Conservation (phyloP, 495 filamentous ascomycete species). For the Penicillium soppii region DNA sequence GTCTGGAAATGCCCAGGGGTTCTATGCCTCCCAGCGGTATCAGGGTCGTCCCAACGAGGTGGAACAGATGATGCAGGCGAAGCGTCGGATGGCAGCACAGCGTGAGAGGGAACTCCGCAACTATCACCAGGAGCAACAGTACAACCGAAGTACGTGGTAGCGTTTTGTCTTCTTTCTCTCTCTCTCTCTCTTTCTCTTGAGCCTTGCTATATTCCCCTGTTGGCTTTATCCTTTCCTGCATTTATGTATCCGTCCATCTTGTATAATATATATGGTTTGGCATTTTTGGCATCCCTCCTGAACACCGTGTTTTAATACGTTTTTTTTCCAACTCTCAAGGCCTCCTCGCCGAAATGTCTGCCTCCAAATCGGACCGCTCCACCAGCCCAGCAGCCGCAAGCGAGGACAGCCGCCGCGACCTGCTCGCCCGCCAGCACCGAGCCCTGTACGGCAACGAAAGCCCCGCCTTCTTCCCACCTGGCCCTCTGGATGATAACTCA, state of each 20-base stretch:
- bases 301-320: constrained; percentile 50
- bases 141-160: constrained; percentile 89
- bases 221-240: constrained; percentile 21
- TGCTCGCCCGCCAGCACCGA: constrained; percentile 92
- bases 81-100: constrained; percentile 97
- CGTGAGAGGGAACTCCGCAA: constrained; percentile 98
- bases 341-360: constrained; percentile 78
- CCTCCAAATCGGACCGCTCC: constrained; percentile 84
- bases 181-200: constrained; percentile 21
- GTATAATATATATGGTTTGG: constrained; percentile 50
- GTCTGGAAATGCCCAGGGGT: constrained; percentile 82
- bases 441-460: constrained; percentile 83
- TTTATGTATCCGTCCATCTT: constrained; percentile 44
- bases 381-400: constrained; percentile 88
- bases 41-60: constrained; percentile 91
- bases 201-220: constrained; percentile 36
- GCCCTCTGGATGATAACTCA: constrained; percentile 62
- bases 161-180: constrained; percentile 36
- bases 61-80: constrained; percentile 98
- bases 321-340: constrained; percentile 55
- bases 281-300: constrained; percentile 24
- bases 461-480: constrained; percentile 57
- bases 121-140: constrained; percentile 99
- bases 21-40: constrained; percentile 91
- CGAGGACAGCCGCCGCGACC: constrained; percentile 93